These are phyloP conservation scores for Leccinellum rugosiceps DNA, from an alignment of 768 basidiomycete genomes.

Conservation along the genomic window DNA sequence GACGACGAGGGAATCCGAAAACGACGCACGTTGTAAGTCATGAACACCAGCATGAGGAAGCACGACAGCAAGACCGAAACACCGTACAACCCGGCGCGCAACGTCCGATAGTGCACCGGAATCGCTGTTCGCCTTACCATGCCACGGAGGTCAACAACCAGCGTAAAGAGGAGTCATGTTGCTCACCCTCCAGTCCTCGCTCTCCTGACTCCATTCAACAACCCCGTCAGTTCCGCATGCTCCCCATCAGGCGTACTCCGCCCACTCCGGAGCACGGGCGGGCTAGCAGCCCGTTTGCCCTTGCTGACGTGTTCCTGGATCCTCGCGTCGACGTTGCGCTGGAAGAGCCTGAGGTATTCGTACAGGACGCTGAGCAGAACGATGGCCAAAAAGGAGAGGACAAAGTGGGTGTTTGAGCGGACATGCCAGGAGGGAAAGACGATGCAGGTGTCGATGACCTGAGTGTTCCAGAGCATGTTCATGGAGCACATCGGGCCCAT, in stretches of 20 bases:
- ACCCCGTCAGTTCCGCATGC: constrained; percentile 48
- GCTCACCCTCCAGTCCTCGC: constrained; percentile 41
- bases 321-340: constrained; percentile 53
- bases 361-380: constrained; percentile 68
- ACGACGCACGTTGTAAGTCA: constrained; percentile 88
- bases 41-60: constrained; percentile 94
- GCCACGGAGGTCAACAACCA: too few species aligned
- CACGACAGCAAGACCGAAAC: constrained; percentile 73
- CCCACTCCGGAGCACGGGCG: constrained; percentile 30
- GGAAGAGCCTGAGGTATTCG: constrained; percentile 73
- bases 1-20: background rate
- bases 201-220: constrained; percentile 47
- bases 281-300: constrained; percentile 46
- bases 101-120: constrained; percentile 38
- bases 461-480: constrained; percentile 88
- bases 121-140: background rate
- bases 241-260: constrained; percentile 35
- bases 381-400: constrained; percentile 64
- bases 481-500: constrained; percentile 56
- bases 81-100: constrained; percentile 73
- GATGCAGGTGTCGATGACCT: constrained; percentile 76
- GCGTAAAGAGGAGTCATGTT: constrained; percentile 17
- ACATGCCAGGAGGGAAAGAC: constrained; percentile 82
- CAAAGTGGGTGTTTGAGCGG: constrained; percentile 49
- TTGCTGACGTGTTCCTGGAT: constrained; percentile 50